Evolutionary conservation across 192 early-diverging fungal genomes (phyloP).

Genomic region (Podila epicladia): DNA sequence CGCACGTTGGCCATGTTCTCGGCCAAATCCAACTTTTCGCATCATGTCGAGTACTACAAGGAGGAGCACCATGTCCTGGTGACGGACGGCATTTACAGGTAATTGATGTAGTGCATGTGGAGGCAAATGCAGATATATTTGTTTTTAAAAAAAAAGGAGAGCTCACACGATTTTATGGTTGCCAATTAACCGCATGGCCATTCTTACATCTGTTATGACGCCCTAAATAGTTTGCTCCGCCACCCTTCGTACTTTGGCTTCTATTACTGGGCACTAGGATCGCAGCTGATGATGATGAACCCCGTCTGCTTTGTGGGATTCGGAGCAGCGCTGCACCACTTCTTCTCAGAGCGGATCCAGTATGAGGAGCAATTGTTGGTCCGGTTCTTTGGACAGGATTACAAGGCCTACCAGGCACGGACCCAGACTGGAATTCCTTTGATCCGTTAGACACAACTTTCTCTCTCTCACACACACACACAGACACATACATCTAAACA

Average conservation of each 20-base stretch:
- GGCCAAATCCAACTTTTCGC: constrained; percentile 90
- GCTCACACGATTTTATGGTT: neutral
- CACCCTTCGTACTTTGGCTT: constrained; percentile 98
- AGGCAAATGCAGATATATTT: neutral
- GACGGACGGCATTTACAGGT: constrained; percentile 89
- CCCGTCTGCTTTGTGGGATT: constrained; percentile 78
- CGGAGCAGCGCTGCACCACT: constrained; percentile 68
- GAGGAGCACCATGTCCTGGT: constrained; percentile 80
- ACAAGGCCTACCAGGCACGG: constrained; percentile 69
- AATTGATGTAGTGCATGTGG: constrained; percentile 5
- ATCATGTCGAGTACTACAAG: constrained; percentile 80
- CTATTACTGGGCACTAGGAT: constrained; percentile 88
- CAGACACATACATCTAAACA: neutral
- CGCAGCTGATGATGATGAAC: constrained; percentile 84
- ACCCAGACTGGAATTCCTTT: constrained; percentile 79
- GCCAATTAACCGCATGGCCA: neutral
- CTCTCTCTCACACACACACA: neutral
- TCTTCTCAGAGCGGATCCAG: constrained; percentile 81
- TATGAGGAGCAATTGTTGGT: constrained; percentile 82
- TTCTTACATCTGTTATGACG: neutral
- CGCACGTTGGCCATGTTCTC: constrained; percentile 91
- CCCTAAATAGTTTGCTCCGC: constrained; percentile 70
- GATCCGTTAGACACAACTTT: constrained; percentile 47
- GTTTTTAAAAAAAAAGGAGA: neutral
- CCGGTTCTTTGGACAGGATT: constrained; percentile 86